Evolutionary conservation across 225 moss, liverwort and hornwort genomes (phyloP).

Genomic region (Pleurozium schreberi): DNA sequence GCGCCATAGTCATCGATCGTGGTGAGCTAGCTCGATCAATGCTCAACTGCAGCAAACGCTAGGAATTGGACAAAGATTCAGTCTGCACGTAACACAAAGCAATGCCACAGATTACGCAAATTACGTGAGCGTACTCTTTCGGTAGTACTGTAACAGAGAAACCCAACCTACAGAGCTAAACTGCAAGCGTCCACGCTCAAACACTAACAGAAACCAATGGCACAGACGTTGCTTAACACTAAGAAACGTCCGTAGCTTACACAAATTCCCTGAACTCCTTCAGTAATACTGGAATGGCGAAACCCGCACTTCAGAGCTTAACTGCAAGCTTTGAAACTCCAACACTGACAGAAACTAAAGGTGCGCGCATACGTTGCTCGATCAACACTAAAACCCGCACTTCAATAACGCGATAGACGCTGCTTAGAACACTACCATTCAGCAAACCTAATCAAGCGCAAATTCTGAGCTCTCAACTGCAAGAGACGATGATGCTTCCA

Average conservation of each 20-base stretch:
- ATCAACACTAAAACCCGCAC: background rate
- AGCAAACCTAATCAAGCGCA: no score
- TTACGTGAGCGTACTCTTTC: background rate
- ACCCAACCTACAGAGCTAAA: background rate
- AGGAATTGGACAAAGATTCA: background rate
- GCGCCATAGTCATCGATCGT: slow-evolving; percentile 29
- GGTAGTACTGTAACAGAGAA: background rate
- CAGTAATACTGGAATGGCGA: no score
- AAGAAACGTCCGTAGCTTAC: no score
- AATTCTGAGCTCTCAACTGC: background rate
- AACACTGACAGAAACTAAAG: background rate
- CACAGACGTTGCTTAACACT: no score
- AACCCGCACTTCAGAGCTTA: background rate
- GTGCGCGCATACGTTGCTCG: background rate
- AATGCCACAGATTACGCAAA: background rate
- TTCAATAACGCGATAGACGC: background rate
- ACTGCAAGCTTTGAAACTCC: background rate
- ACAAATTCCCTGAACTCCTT: background rate
- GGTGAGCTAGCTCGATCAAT: background rate
- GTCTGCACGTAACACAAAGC: background rate
- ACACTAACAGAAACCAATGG: background rate
- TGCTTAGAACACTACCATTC: no score
- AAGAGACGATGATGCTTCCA: background rate
- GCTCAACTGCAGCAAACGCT: background rate
- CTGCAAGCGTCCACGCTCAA: background rate